Base-by-base conservation (phyloP, 345 rosid species). In the Alliaria petiolata region DNA sequence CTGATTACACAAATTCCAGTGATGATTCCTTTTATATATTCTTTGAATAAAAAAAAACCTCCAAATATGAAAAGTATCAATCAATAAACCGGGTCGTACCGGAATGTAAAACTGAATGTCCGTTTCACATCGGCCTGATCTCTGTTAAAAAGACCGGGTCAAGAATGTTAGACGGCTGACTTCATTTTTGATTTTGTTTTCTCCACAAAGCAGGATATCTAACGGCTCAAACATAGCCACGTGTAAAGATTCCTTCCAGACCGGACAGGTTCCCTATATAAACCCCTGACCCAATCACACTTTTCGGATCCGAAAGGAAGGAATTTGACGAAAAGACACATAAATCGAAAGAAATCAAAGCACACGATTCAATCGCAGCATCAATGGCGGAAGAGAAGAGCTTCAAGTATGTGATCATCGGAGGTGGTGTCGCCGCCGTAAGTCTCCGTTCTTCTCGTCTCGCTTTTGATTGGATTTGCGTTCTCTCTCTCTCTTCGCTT, bases 391-490 rank as follows among this genome's bases (percentile, higher is more conserved):
- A 70, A 64, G 81, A 69, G 74, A 72, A 72, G 64, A 66, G 78
- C 54, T 78, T 78, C 71, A 72, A 72, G 71, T 78, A 78, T 17
- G 70, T 78, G 62, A 78, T 78, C 60, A 12, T 78, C 65, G 81
- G 81, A 5, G 81, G 81, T 30, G 81, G 81, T 22, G 78, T 78
- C 39, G 47, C 81, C 47, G 81, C 81, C 74, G 81, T 77, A 65
- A 77, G 80, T 65, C 28, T 34, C 46, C 17, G 6, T 40, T 55
- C 49, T 50, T 65, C 61, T 54, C 65, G 15, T 57, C 11, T 47
- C 7, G n/a, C 2, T n/a, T 35, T 16, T 7, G 2, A 25, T 57
- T 6, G 4, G 45, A 31, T 45, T 47, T 47, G 14, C 47, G 59
- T 14, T 47, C 9, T 19, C 31, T 45, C 15, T n/a, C n/a, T 49